Base-by-base conservation (phyloP, 208 protist species). In the Leishmania turanica region DNA sequence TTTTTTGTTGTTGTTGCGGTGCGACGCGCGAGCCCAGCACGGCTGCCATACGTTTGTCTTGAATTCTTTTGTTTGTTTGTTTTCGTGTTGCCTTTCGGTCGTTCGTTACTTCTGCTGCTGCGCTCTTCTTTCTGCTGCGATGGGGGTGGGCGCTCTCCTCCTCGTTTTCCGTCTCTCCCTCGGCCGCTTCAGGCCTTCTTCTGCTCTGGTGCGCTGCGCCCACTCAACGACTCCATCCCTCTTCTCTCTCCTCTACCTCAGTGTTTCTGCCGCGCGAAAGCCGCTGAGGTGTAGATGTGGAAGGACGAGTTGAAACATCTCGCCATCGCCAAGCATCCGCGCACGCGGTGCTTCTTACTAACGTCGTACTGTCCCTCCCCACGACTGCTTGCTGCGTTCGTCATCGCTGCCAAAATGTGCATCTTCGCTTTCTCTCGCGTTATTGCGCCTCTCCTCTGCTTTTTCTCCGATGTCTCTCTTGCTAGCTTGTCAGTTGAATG, bases 391-490 rank as follows among this genome's bases (percentile, higher is more conserved):
- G n/a, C 45, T 11, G n/a, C 45, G 70, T 9, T 27, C 15, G 45
- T 40, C 70, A 37, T 13, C 15, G 45, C 70, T 37, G 6, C 70
- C 21, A 31, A 27, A 56, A 75, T 75, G 51, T 3, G 54, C 80
- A 80, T 53, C n/a, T 65, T 54, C 66, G 11, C 54, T 58, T 66
- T 78, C 60, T 82, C 3, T 72, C 47, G 31, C 24, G 70, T 78
- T 76, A 27, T 64, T n/a, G 70, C 19, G 34, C 58, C 24, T 69
- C 65, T 27, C 8, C n/a, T 24, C 42, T n/a, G 21, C 42, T 3
- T 40, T 60, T 8, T 0, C 24, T 40, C 49, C 49, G 45, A 19
- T 17, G 17, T 72, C 40, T 27, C 66, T 49, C 34, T 11, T 62
- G 34, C 11, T 21, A 68, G 31, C 4, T 24, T 13, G 62, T 40